These are phyloP conservation scores for Zoysia japonica DNA, from an alignment of 176 grass and related monocot genomes.

Conservation along the genomic window DNA sequence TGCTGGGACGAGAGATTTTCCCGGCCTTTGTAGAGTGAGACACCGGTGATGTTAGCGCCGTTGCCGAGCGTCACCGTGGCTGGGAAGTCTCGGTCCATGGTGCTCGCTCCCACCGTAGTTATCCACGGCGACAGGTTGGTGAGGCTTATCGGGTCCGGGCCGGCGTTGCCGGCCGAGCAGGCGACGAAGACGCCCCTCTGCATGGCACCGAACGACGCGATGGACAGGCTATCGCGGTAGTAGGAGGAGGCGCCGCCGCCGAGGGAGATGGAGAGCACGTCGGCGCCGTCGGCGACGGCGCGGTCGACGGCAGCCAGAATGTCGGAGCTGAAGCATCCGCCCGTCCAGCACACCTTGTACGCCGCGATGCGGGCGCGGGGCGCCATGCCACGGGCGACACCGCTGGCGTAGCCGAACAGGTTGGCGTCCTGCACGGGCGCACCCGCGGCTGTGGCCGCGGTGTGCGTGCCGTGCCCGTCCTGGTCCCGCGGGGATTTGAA, in stretches of 20 bases:
- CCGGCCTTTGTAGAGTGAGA: constrained; percentile 78
- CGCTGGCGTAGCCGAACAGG: constrained; percentile 78
- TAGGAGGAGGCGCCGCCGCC: constrained; percentile 85
- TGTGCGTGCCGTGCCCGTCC: constrained; percentile 98
- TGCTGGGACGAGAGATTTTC: constrained; percentile 41
- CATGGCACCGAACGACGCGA: constrained; percentile 93
- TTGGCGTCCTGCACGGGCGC: constrained; percentile 67
- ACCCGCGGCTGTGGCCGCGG: constrained; percentile 81
- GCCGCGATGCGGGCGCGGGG: constrained; percentile 81
- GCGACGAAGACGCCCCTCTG: constrained; percentile 97
- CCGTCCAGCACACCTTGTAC: constrained; percentile 98
- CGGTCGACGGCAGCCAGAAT: constrained; percentile 94
- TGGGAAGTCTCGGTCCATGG: constrained; percentile 93
- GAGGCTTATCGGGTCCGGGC: constrained; percentile 88
- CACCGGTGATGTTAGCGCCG: constrained; percentile 72
- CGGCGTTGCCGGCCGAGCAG: constrained; percentile 92
- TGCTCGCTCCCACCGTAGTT: constrained; percentile 89
- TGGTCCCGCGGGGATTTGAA: constrained; percentile 95
- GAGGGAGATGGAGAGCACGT: constrained; percentile 98
- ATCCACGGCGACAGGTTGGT: constrained; percentile 96
- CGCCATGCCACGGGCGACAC: constrained; percentile 90
- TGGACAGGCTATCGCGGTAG: constrained; percentile 78
- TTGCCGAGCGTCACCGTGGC: constrained; percentile 71
- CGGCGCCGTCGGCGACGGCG: constrained; percentile 89
- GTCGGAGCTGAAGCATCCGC: constrained; percentile 99